Percentiles rank a stretch among this genome's conserved stretches.
These are phyloP conservation scores for Chrysanthemum makinoi DNA, from an alignment of 129 eudicot species.

Conservation along the genomic window DNA sequence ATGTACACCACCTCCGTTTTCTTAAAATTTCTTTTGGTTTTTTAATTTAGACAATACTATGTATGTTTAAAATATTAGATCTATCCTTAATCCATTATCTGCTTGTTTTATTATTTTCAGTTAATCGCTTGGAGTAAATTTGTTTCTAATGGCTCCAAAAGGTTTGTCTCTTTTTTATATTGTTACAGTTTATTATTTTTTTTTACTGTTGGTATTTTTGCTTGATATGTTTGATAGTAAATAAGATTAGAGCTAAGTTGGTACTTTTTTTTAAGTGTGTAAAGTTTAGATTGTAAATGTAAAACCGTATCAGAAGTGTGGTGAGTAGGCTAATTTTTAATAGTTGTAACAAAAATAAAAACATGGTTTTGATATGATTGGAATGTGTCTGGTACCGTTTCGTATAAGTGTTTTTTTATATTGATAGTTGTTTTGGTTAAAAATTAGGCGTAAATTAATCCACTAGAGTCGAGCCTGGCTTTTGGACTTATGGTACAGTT, in stretches of 20 bases:
- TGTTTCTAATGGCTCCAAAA: slow-evolving; percentile 21
- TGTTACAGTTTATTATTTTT: neutral
- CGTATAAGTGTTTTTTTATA: no score
- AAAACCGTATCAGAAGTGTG: no score
- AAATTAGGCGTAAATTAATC: no score
- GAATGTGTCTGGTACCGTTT: no score
- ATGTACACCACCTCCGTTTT: neutral
- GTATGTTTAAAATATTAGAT: neutral
- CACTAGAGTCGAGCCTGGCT: no score
- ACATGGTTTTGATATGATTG: no score
- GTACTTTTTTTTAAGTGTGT: neutral
- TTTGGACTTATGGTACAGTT: no score
- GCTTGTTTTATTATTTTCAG: slow-evolving; percentile 1
- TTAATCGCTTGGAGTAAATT: slow-evolving; percentile 9
- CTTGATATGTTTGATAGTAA: neutral
- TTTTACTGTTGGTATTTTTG: neutral
- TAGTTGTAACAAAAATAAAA: no score
- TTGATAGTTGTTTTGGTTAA: no score
- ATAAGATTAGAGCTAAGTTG: neutral
- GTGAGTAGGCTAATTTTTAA: no score
- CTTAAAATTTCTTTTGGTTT: neutral
- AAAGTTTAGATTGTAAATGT: no score
- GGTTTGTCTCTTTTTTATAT: neutral
- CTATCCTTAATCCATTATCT: neutral
- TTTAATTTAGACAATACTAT: neutral